Evolutionary conservation across 2,329 filamentous ascomycete species (phyloP).

Genomic region (Beauveria australis): DNA sequence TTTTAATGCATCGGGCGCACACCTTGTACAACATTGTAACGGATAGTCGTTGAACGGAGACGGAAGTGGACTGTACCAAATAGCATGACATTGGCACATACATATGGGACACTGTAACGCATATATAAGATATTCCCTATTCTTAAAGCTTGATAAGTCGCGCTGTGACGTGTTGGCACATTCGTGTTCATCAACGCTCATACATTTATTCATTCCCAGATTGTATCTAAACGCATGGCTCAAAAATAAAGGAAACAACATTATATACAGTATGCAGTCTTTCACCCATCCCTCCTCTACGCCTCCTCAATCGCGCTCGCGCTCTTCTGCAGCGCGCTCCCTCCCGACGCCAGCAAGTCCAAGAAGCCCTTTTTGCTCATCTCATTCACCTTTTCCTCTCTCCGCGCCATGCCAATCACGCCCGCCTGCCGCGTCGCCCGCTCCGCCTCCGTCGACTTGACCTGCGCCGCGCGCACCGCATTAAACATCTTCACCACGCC

Average conservation of each 20-base stretch:
- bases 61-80: background rate
- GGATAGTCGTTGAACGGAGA: background rate
- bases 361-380: constrained; percentile 97
- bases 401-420: constrained; percentile 67
- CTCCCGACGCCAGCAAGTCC: constrained; percentile 69
- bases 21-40: constrained; percentile 8
- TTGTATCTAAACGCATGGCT: background rate
- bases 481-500: constrained; percentile 97
- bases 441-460: constrained; percentile 74
- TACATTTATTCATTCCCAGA: constrained; percentile 7
- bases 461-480: constrained; percentile 84
- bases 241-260: constrained; percentile 4
- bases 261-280: constrained; percentile 8
- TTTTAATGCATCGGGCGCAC: constrained; percentile 4
- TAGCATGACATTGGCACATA: background rate
- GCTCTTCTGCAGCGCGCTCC: constrained; percentile 51
- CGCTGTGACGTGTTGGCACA: background rate
- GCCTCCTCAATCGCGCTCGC: constrained; percentile 48
- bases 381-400: constrained; percentile 84
- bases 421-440: constrained; percentile 61
- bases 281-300: constrained; percentile 20
- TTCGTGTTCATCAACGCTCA: too few relatives aligned
- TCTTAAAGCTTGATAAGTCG: background rate
- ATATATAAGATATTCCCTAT: constrained; percentile 8
- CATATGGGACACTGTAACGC: constrained; percentile 1